Evolutionary conservation across 73 alveolate species (phyloP), one percentile per base, ranked within the genome.

Genomic region (Blepharisma japonicum): DNA sequence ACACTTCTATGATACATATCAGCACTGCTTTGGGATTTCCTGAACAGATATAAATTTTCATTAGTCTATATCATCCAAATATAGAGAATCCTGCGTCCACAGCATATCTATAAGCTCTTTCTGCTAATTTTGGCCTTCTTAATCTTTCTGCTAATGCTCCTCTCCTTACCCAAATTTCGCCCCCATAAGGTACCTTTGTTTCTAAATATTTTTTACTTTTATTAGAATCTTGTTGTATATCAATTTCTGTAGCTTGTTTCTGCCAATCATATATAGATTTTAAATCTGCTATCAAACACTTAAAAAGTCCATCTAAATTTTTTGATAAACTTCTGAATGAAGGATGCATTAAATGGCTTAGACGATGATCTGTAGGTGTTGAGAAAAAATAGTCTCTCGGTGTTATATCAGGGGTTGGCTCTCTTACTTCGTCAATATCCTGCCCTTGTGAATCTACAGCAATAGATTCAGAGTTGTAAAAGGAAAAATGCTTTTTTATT

Each of bases 1-100:
- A 54, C 6, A 86, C 79, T 61, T 86, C 93, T 18, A 88, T 88
- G 50, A 86, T 82, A 51, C 93, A 86, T 11, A 86, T 90, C 6
- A 86, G 53, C 50, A 88, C 86, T 7, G 93, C 93, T 68, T 83
- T 86, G 1, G 93, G 90, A 80, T 86, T 86, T 55, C 61, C 71
- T 45, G 90, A 77, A 6, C 79, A 84, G 6, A 71, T 81, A 66
- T 86, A 86, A 38, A 86, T 82, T 23, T 85, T 80, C 76, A 86
- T 71, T 11, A 86, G 85, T 21, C 87, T 18, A 9, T 61, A 81
- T 90, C 93, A 86, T 6, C 90, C 90, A 78, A 49, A 86, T 0
- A 86, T 55, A 2, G 93, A 86, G 50, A 77, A 86, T 21, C 93
- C 93, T 66, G 51, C 48, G 39, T 86, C 93, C 53, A 86, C 86